A percentile compares a stretch with the other conserved stretches of the same genome.
Conservation (phyloP, 2,329 filamentous ascomycete species). For the Fusarium napiforme region DNA sequence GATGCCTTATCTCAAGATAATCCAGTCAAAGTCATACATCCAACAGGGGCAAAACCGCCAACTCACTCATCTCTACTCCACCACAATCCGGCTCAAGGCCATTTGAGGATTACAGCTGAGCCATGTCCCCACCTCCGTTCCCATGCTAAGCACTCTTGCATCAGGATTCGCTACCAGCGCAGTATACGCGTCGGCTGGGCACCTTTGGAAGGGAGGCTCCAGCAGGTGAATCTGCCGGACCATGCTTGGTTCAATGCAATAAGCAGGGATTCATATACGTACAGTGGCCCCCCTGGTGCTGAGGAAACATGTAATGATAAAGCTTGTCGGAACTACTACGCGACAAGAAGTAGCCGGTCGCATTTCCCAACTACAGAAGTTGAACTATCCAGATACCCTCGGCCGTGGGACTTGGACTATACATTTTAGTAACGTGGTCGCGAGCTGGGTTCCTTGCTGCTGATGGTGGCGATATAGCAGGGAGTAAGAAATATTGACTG, state of each 20-base stretch:
- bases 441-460: too few relatives aligned
- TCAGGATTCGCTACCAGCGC: neutral
- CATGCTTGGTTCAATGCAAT: neutral
- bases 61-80: neutral
- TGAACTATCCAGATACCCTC: neutral
- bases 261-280: neutral
- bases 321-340: neutral
- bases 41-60: too few relatives aligned
- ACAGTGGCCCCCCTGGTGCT: neutral
- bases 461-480: too few relatives aligned
- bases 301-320: neutral
- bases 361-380: neutral
- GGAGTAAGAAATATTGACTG: too few relatives aligned
- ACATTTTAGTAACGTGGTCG: neutral
- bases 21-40: neutral
- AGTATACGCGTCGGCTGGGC: neutral
- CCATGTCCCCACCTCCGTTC: neutral
- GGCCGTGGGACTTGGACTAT: too few relatives aligned
- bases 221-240: neutral
- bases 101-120: neutral
- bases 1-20: neutral
- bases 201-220: neutral
- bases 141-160: neutral
- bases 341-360: neutral
- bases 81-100: accelerated